Base-by-base conservation (phyloP, 2,329 filamentous ascomycete genomes). In the Epicoccum sorghinum region DNA sequence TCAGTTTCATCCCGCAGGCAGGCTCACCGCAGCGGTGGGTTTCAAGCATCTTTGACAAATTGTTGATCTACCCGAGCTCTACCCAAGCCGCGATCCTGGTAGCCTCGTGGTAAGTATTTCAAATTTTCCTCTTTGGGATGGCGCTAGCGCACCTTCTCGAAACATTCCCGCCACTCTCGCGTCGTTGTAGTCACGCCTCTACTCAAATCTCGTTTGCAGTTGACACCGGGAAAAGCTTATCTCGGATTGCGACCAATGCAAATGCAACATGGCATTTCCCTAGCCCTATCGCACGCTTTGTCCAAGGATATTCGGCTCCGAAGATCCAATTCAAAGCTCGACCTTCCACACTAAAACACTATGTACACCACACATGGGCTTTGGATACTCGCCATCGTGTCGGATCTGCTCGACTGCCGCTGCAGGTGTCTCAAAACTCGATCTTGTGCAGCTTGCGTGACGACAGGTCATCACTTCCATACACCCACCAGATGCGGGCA, bases 41-140 rank as follows among this genome's bases (percentile, higher is more conserved):
- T 47, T 42, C 43, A 47, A 42, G 39, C 33, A 38, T 38, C 38
- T 27, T 59, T 66, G 64, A 66, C 64, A 64, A 66, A 66, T 66
- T 41, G 23, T 52, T 24, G 46, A 40, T 47, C 12, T 29, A 47
- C 42, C 46, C 41, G 35, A 55, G 51, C 41, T 46, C 30, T 37
- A 14, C 18, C 23, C 35, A 46, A 27, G 45, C 45, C 36, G 23
- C 37, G 30, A 42, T 36, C 45, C 52, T 46, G 44, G 52, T 10
- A 23, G 46, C 30, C 37, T 46, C 41, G 56, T 64, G 46, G 57
- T 58, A 22, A 44, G 62, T 64, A 71, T 71, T 71, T 62, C 59
- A 70, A 70, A 70, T 70, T 43, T 57, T 39, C 44, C 40, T 29
- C 58, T 22, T 52, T 45, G 56, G 40, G 52, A 57, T 50, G 47